Conservation (phyloP, 139 green algal genomes). For the Penium margaritaceum region DNA sequence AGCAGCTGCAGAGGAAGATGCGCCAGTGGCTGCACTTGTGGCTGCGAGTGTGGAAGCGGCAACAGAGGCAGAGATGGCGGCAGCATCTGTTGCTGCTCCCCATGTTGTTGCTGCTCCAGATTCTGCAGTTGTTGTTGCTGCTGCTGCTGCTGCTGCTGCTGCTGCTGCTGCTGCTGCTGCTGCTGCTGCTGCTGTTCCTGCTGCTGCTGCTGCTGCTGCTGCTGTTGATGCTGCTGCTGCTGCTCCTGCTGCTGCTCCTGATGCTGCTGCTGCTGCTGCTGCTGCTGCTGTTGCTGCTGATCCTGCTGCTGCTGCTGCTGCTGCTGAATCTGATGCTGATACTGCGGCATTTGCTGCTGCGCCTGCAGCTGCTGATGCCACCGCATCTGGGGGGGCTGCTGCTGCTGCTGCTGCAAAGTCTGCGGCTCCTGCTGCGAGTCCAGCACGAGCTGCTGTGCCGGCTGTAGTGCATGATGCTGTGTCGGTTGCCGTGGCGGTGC, state of each 20-base stretch:
- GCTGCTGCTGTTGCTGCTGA: not conserved
- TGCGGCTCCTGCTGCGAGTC: no score
- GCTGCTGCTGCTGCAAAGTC: no score
- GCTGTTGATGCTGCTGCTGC: not conserved
- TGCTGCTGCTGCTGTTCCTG: not conserved
- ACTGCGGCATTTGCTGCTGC: not conserved
- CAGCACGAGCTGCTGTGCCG: no score
- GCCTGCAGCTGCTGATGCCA: no score
- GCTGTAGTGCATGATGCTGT: no score
- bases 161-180: not conserved
- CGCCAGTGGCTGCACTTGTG: no score
- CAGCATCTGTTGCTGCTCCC: not conserved
- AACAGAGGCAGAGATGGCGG: no score
- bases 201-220: not conserved
- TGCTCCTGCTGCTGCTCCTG: not conserved
- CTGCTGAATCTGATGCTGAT: not conserved
- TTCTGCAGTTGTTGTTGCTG: not conserved
- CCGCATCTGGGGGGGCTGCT: no score
- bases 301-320: not conserved
- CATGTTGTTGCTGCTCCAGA: not conserved
- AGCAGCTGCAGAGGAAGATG: no score
- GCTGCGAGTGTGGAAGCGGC: no score
- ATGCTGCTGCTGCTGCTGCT: not conserved
- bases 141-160: not conserved
- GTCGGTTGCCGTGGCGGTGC: no score